Evolutionary conservation across 495 filamentous ascomycete genomes (phyloP), one percentile per base, ranked within the genome.

Genomic region (Antarctomyces pellizariae): DNA sequence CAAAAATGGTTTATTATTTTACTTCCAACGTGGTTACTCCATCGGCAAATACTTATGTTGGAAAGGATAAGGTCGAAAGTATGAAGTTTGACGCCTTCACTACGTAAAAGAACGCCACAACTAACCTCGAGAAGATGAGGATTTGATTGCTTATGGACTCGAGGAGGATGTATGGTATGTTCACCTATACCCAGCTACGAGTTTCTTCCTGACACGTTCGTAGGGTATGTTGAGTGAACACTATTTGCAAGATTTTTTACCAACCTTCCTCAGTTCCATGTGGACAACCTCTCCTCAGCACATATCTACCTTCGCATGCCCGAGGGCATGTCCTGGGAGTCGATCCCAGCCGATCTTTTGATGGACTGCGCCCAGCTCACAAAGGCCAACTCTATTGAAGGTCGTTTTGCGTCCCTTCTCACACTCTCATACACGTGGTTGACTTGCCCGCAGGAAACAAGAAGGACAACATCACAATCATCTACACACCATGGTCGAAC

Each of bases 1-100:
- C n/a, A 38, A 46, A 33, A 7, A 97, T 97, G 86, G 86, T 97
- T 21, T 90, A 74, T 51, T 93, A 92, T 46, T 93, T 91, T 52
- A 86, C 70, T 2, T 93, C 84, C 5, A 83, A 67, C 25, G 64
- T 67, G 19, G 67, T 74, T 14, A 56, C 71, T 11, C 71, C 89
- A 1, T 37, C 68, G 3, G 86, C 82, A 13, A 79, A 70, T 38
- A 68, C 95, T 36, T 97, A 95, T 44, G 77, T 92, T 16, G 86
- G 86, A 44, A 97, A 95, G 54, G 86, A 97, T 57, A 97, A 97
- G 53, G 78, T 91, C 32, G 86, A 97, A 54, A 97, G 86, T 93
- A 61, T 40, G 71, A 42, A 25, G 26, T 29, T 35, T 31, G 14
- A 13, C 12, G 16, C 34, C 16, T 21, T 16, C 22, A 42, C 26